Evolutionary conservation across 768 basidiomycete genomes (phyloP).

Genomic region (Lactarius sanguifluus): DNA sequence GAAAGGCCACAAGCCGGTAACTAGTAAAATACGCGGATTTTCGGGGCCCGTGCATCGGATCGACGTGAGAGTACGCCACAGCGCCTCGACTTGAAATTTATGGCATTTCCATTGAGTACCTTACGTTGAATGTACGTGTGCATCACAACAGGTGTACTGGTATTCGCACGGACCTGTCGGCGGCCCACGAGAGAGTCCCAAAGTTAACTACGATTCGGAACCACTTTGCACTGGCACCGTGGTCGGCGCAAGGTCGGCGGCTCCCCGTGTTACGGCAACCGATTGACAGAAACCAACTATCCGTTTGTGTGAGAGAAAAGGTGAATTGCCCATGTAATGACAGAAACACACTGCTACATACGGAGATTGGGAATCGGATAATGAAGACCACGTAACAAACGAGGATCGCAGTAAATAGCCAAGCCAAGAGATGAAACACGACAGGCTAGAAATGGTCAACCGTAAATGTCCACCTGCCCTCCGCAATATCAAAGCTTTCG

Average conservation of each 20-base stretch:
- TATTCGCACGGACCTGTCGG: neutral
- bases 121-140: neutral
- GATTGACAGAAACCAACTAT: neutral
- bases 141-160: neutral
- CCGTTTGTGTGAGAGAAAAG: neutral
- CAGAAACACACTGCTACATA: slow-evolving; percentile 11
- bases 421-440: slow-evolving; percentile 4
- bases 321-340: slow-evolving; percentile 7
- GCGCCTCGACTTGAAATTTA: neutral
- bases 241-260: neutral
- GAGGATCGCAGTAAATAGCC: neutral
- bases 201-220: neutral
- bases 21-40: neutral
- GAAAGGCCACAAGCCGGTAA: neutral
- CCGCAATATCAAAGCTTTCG: slow-evolving; percentile 71
- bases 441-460: slow-evolving; percentile 85
- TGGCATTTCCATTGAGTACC: neutral
- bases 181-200: neutral
- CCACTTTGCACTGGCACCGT: neutral
- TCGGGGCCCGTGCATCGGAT: neutral
- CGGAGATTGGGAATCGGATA: slow-evolving; percentile 10
- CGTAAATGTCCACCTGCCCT: slow-evolving; percentile 90
- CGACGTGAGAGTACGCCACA: neutral
- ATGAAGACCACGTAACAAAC: slow-evolving; percentile 9
- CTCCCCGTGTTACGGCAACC: neutral